Conservation (phyloP, 371 early-diverging fungal genomes). For the Ecytonucleospora hepatopenaei region DNA sequence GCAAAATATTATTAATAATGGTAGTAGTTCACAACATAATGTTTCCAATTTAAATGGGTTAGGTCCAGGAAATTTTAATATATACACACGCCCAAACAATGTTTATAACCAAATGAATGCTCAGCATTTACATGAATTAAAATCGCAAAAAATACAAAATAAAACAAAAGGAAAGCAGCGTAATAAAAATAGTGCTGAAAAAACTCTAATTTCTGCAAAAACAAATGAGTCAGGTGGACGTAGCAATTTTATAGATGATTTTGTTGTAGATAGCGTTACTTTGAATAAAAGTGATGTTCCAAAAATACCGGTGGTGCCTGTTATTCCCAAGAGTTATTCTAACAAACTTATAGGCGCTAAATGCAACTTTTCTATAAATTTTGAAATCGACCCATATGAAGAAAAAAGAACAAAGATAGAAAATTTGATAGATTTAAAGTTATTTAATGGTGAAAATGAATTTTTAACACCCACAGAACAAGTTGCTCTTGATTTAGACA, state of each 20-base stretch:
- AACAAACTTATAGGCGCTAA: background rate
- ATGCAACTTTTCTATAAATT: background rate
- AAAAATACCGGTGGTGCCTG: background rate
- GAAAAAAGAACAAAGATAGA: background rate
- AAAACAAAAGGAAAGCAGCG: too few species aligned
- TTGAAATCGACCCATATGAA: background rate
- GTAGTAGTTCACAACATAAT: too few species aligned
- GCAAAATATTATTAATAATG: too few species aligned
- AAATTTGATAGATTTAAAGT: background rate
- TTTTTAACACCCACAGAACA: background rate
- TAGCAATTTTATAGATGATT: background rate
- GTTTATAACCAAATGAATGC: too few species aligned
- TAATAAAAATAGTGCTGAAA: too few species aligned
- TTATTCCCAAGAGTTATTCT: background rate
- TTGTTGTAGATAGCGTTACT: background rate
- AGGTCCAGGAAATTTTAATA: too few species aligned
- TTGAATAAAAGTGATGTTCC: background rate
- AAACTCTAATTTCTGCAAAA: too few species aligned
- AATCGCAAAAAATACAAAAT: too few species aligned
- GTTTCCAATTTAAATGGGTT: too few species aligned
- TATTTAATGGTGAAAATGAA: background rate
- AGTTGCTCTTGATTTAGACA: background rate
- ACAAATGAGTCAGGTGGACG: too few species aligned
- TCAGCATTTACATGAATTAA: too few species aligned
- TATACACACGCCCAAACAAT: too few species aligned